These are phyloP conservation scores for Nemania diffusa DNA, from an alignment of 2,329 filamentous ascomycete genomes.

Conservation along the genomic window DNA sequence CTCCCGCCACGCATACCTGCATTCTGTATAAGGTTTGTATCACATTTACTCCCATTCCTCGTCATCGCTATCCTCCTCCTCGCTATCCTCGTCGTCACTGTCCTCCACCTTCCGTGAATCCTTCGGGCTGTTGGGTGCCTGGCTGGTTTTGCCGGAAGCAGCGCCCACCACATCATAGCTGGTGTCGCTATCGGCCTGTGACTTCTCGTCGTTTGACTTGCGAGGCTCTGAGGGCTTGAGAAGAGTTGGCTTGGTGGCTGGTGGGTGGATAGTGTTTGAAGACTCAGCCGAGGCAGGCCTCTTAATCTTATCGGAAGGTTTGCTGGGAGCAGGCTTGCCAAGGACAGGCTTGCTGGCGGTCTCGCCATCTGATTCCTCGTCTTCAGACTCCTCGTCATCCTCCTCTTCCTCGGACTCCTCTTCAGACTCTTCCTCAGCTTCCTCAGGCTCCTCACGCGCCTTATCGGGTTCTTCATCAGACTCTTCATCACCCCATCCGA, in stretches of 20 bases:
- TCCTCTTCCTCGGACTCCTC: conserved; percentile 76
- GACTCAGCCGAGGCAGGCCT: conserved; percentile 62
- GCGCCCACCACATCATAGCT: conserved; percentile 94
- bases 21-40: conserved; percentile 6
- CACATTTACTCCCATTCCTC: conserved; percentile 49
- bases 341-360: too few relatives aligned
- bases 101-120: conserved; percentile 68
- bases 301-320: conserved; percentile 53
- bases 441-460: conserved; percentile 41
- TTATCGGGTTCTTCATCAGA: conserved; percentile 30
- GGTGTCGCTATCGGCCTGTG: conserved; percentile 90
- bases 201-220: conserved; percentile 87
- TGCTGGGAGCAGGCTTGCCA: too few relatives aligned
- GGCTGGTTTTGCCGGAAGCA: conserved; percentile 78
- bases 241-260: conserved; percentile 49
- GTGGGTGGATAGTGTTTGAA: conserved; percentile 69
- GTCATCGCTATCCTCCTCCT: conserved; percentile 34
- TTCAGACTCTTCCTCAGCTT: conserved; percentile 79
- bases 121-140: conserved; percentile 75
- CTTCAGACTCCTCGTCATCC: conserved; percentile 38
- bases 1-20: neutral
- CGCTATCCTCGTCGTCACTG: conserved; percentile 60
- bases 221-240: conserved; percentile 74
- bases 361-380: conserved; percentile 44
- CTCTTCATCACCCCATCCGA: conserved; percentile 65